Conservation (phyloP, 352 stramenopile genomes). For the Phytophthora hibernalis region DNA sequence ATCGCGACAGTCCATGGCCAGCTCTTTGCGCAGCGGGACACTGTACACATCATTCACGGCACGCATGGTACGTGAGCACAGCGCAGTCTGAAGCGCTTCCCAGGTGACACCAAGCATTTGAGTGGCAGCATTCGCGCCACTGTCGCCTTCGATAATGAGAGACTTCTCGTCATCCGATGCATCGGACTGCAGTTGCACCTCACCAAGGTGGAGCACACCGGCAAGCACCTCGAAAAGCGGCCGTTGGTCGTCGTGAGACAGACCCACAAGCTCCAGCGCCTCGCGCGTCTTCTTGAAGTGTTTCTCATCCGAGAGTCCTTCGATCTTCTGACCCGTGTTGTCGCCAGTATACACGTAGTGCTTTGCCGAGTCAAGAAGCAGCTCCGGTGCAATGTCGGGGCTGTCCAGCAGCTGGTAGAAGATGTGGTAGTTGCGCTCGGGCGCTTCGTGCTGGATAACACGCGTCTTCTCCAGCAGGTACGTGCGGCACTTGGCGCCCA, state of each 20-base stretch:
- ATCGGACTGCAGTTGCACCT: slow-evolving; percentile 87
- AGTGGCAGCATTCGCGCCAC: slow-evolving; percentile 58
- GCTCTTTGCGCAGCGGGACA: slow-evolving; percentile 79
- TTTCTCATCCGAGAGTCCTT: slow-evolving; percentile 75
- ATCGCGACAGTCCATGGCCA: slow-evolving; percentile 93
- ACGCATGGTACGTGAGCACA: slow-evolving; percentile 92
- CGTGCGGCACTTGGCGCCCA: slow-evolving; percentile 95
- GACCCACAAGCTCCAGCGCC: slow-evolving; percentile 81
- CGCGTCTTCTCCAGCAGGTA: slow-evolving; percentile 98
- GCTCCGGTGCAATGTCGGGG: slow-evolving; percentile 47
- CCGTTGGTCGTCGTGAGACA: slow-evolving; percentile 85
- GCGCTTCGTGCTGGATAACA: slow-evolving; percentile 93
- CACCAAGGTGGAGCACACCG: slow-evolving; percentile 95
- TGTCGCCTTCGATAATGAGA: slow-evolving; percentile 57
- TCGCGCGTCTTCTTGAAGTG: slow-evolving; percentile 86
- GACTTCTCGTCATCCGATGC: slow-evolving; percentile 83
- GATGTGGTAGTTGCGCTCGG: slow-evolving; percentile 97
- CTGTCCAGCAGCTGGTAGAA: slow-evolving; percentile 93
- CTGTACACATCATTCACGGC: slow-evolving; percentile 77
- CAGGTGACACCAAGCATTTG: slow-evolving; percentile 91
- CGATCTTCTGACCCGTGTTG: slow-evolving; percentile 72
- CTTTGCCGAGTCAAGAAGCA: slow-evolving; percentile 57
- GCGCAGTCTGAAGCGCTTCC: slow-evolving; percentile 90
- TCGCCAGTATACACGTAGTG: slow-evolving; percentile 75
- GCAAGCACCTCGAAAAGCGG: slow-evolving; percentile 93